These are phyloP conservation scores for Xylaria polymorpha DNA, from an alignment of 2,329 filamentous ascomycete species.

Conservation along the genomic window DNA sequence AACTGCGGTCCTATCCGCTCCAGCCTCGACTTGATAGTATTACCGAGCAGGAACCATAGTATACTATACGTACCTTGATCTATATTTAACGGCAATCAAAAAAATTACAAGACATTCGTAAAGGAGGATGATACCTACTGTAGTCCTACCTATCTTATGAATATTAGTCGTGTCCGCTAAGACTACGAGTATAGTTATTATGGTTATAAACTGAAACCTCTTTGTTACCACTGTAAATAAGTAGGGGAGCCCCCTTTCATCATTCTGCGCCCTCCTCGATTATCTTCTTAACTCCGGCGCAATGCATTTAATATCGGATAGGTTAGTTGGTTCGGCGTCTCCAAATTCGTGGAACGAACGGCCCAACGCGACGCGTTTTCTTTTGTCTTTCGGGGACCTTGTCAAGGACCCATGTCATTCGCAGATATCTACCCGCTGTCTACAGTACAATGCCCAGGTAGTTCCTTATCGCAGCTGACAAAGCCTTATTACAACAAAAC, in stretches of 20 bases:
- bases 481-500: conserved; percentile 29
- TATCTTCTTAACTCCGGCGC: neutral
- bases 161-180: neutral
- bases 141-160: no score
- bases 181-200: neutral
- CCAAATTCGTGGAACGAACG: neutral
- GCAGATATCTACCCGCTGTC: neutral
- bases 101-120: neutral
- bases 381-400: neutral
- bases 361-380: conserved; percentile 20
- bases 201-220: neutral
- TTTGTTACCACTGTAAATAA: neutral
- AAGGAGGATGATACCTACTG: neutral
- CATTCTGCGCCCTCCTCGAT: neutral
- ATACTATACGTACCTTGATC: neutral
- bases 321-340: conserved; percentile 5
- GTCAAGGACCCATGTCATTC: conserved; percentile 19
- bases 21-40: conserved; percentile 56
- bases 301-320: neutral
- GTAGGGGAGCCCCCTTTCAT: neutral
- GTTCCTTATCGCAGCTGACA: conserved; percentile 34
- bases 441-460: neutral
- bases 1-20: conserved; percentile 55
- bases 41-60: conserved; percentile 53
- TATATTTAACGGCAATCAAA: neutral